These are phyloP conservation scores for Fusarium sp. DNA, from an alignment of 2,329 filamentous ascomycete genomes.

Conservation along the genomic window DNA sequence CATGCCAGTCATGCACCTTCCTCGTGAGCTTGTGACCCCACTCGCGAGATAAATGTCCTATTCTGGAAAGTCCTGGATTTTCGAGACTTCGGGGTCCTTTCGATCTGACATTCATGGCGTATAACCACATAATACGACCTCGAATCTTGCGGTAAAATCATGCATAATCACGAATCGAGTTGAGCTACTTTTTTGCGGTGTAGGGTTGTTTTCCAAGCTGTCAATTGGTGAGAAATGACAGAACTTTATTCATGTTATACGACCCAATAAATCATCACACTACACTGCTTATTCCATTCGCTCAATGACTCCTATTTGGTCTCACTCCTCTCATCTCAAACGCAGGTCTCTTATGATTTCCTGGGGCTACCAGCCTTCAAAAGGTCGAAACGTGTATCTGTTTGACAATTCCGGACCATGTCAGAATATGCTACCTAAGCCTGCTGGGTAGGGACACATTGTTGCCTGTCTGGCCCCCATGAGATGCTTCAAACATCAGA, in stretches of 20 bases:
- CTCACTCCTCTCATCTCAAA: background rate
- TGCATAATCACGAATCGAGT: background rate
- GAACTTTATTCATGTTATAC: background rate
- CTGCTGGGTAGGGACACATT: background rate
- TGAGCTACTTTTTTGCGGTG: background rate
- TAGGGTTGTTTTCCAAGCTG: background rate
- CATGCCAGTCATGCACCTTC: background rate
- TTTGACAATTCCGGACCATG: background rate
- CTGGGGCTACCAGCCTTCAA: background rate
- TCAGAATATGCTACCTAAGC: background rate
- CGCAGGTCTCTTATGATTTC: background rate
- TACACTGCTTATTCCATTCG: background rate
- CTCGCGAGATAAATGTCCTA: slow-evolving; percentile 11
- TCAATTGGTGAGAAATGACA: background rate
- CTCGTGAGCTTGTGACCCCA: slow-evolving; percentile 8
- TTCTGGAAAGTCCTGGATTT: slow-evolving; percentile 4
- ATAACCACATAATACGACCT: slow-evolving; percentile 1
- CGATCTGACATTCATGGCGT: slow-evolving; percentile 2
- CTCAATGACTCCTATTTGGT: background rate
- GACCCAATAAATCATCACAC: background rate
- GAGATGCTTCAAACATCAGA: background rate
- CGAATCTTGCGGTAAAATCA: background rate
- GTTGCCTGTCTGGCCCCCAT: background rate
- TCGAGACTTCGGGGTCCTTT: slow-evolving; percentile 3
- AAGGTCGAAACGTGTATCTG: background rate